Evolutionary conservation across 257 asterid species (phyloP), one percentile per base, ranked within the genome.

Genomic region (Solanum paucissectum): DNA sequence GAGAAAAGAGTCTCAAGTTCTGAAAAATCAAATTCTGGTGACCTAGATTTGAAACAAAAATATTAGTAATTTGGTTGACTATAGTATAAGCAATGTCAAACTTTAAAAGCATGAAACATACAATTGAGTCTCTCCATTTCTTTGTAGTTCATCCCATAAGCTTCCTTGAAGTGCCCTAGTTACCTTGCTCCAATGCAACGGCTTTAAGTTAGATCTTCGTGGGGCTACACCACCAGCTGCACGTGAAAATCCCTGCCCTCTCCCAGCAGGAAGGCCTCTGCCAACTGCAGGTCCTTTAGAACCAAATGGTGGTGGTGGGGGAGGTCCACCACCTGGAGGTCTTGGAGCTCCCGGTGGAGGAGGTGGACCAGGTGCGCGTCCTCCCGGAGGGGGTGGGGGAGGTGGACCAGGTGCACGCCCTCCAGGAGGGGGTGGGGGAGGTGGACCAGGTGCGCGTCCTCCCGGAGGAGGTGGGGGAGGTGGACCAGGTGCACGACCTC

Each of bases 181-280:
- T 89, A 97, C 98, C 93, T 97, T 97, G 92, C 98, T 97, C 99
- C 99, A 96, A 72, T 97, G 99, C 90, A 97, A 93, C 69, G 99
- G 99, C 91, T 97, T 97, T 90, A 97, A 88, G 73, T 92, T 96
- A 83, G 99, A 96, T 91, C 94, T 94, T 66, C 93, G 93, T 86
- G 95, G 92, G 69, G 93, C 96, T 64, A 89, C 88, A 37, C 94
- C 89, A 86, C 97, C 97, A 75, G 97, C 98, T 89, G 98, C 90
- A 62, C 97, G 93, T n/a, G 93, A 86, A 52, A 92, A 91, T 73
- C 88, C 88, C 33, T 64, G 88, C 3, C 60, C 84, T 86, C 84
- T 86, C 10, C 84, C 88, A 12, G 91, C 87, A 68, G 92, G 97
- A 90, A 93, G 88, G 77, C 95, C 98, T 88, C 91, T 91, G 84